Evolutionary conservation across 2,329 filamentous ascomycete genomes (phyloP), one percentile per base, ranked within the genome.

Genomic region (Chaetomiaceae sp.): DNA sequence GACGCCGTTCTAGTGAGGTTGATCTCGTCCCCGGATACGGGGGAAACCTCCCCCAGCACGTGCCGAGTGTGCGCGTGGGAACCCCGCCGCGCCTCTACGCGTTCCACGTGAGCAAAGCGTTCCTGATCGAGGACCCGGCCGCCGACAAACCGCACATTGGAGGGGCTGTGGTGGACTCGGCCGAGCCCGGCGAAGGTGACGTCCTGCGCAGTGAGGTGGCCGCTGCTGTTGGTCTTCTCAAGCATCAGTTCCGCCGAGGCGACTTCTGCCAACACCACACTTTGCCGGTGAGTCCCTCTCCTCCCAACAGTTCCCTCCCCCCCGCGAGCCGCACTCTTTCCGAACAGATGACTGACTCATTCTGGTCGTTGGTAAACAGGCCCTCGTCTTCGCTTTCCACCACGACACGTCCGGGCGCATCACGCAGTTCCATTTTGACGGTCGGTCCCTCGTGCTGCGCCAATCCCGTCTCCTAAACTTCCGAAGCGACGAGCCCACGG

Each of bases 401-500:
- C 44, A 53, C 15, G 38, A 53, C 23, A 9, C 17, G 5, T 17
- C 25, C 11, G 37, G 44, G 17, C 44, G 51, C 11, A 27, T 53
- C 14, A 37, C 51, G 1, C 51, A 53, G 14, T 48, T 53, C 31
- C 51, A 53, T 5, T 53, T 37, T 14, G 31, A 53, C 20, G 38
- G 51, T 23, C 15, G 22, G 6, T 48, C 50, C 6, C 50, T 47
- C 20, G 7, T 47, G 6, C 12, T 53, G 29, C 44, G 51, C 6
- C 51, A 53, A 11, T 53, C 45, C 9, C 44, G 44, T 7, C 51
- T 53, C 3, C 44, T 53, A 11, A 8, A 48, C 39, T 53, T 53
- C 12, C 25, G 31, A 15, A 47, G 45, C 23, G 22, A 47, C 22
- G 38, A 44, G 15, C 44, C 51, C 1, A 48, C 51, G 4, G 29